Conservation (phyloP, 352 stramenopile genomes). For the Globisporangium abappressorium region DNA sequence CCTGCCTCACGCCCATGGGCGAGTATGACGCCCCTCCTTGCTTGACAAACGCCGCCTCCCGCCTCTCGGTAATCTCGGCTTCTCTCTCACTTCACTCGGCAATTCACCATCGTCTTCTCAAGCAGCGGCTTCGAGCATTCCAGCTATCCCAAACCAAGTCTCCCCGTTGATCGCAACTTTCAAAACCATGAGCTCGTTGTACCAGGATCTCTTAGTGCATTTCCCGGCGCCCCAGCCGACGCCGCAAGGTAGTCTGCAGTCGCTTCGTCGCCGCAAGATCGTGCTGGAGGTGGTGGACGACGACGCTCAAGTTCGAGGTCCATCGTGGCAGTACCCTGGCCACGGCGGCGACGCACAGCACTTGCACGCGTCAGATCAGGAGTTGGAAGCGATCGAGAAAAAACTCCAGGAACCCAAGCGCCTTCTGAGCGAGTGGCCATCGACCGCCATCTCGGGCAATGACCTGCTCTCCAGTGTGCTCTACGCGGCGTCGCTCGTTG, state of each 20-base stretch:
- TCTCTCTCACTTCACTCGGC: neutral
- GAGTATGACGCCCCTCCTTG: neutral
- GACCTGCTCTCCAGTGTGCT: constrained; percentile 85
- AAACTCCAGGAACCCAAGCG: constrained; percentile 29
- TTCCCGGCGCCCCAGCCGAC: neutral
- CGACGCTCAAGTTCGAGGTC: constrained; percentile 16
- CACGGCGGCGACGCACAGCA: constrained; percentile 24
- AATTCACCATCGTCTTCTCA: neutral
- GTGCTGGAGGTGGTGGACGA: constrained; percentile 40
- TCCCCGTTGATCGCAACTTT: neutral
- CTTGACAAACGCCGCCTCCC: neutral
- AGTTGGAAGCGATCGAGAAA: constrained; percentile 34
- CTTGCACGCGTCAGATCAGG: constrained; percentile 28
- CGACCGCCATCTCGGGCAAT: constrained; percentile 88
- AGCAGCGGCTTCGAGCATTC: neutral
- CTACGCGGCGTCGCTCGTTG: constrained; percentile 51
- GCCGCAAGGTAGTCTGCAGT: neutral
- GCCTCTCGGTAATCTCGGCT: neutral
- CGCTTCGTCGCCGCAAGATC: constrained; percentile 34
- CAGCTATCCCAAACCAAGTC: neutral
- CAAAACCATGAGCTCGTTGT: neutral
- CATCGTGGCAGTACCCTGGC: constrained; percentile 39
- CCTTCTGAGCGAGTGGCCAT: constrained; percentile 56
- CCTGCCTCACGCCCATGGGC: neutral
- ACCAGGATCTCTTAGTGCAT: neutral